Base-by-base conservation (phyloP, 805 yeast genomes). In the Yamadazyma nakazawae region DNA sequence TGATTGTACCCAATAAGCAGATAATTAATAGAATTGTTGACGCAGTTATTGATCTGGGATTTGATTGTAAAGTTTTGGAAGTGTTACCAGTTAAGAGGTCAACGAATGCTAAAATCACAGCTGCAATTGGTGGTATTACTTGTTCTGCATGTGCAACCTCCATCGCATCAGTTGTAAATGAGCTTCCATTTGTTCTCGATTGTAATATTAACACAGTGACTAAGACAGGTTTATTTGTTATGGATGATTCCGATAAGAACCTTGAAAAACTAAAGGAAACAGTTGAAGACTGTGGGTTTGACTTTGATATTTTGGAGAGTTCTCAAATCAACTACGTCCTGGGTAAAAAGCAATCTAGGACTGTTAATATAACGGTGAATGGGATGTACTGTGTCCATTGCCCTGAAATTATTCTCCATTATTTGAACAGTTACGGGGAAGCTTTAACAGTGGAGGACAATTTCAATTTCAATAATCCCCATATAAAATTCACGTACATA, bases 331-430 rank as follows among this genome's bases (percentile, higher is more conserved):
- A 73, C 52, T 76, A 74, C 49, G 70, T 78, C 1, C 70, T 76
- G n/a, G 67, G 73, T 2, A 72, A 75, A 50, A 72, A 70, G 36
- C 69, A 64, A 38, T 69, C 84, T 2, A 72, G 92, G 53, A 71
- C 81, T 0, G 76, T 85, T 38, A 77, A 77, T 49, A 65, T 86
- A 45, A 71, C 67, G 37, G 71, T 85, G 8, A 70, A 69, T 1
- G 90, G 90, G 0, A 84, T 85, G 88, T 81, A 64, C 59, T 86
- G 92, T 63, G 77, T 72, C 12, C 79, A 81, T 56, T 86, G 92
- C 59, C 92, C 92, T 1, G 75, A 71, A 30, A 59, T 72, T 1
- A 72, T 85, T 26, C 75, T 74, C 56, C 63, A 69, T 3, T 75
- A 75, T 28, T 65, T 86, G 36, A 56, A 65, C 1, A 67, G 69